These are phyloP conservation scores for Dimocarpus longan DNA, from an alignment of 345 rosid genomes.

Conservation along the genomic window DNA sequence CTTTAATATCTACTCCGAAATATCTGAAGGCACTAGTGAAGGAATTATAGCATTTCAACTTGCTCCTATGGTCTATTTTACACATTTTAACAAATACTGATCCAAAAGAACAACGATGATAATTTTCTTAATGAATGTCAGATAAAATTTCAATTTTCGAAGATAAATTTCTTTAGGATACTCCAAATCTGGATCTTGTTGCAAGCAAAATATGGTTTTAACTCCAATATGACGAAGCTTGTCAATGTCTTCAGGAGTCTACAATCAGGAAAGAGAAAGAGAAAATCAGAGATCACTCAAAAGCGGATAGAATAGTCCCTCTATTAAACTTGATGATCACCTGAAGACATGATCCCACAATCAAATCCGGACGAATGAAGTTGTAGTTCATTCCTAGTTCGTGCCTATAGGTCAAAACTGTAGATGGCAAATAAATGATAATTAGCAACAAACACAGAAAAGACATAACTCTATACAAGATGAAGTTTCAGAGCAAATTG, in stretches of 20 bases:
- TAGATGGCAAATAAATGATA: conserved; percentile 31
- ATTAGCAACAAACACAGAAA: conserved; percentile 20
- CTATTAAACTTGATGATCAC: conserved; percentile 34
- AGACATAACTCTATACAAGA: neutral
- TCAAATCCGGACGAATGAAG: conserved; percentile 83
- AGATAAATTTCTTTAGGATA: conserved; percentile 47
- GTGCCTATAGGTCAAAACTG: conserved; percentile 94
- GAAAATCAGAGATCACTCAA: neutral
- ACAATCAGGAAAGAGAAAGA: conserved; percentile 17
- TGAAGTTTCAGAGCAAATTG: neutral
- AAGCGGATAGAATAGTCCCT: neutral
- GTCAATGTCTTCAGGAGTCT: conserved; percentile 89
- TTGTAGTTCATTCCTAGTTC: conserved; percentile 91
- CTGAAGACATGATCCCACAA: conserved; percentile 98
- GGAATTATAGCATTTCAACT: conserved; percentile 23
- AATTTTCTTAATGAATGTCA: conserved; percentile 8
- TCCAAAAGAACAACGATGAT: neutral
- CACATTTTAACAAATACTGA: conserved; percentile 6
- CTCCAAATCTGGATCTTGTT: conserved; percentile 95
- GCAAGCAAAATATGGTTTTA: conserved; percentile 92
- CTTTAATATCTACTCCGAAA: conserved; percentile 84
- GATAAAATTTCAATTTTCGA: conserved; percentile 13
- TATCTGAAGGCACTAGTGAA: conserved; percentile 64
- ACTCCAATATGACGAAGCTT: conserved; percentile 83
- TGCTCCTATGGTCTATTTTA: neutral